These are phyloP conservation scores for Akanthomyces muscarius DNA, from an alignment of 2,329 filamentous ascomycete genomes.

Conservation along the genomic window DNA sequence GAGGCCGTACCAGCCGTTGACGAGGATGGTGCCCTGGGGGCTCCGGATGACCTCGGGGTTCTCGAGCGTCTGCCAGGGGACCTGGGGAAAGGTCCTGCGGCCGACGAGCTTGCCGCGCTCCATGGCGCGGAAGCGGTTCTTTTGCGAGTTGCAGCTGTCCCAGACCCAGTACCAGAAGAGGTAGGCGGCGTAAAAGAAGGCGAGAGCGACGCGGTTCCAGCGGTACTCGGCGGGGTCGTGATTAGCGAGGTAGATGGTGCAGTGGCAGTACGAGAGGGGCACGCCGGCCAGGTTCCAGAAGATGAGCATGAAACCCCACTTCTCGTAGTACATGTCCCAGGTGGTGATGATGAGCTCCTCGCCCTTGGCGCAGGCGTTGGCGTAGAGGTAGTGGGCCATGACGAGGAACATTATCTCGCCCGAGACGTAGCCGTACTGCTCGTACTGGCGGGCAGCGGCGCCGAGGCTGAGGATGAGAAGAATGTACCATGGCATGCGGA, in stretches of 20 bases:
- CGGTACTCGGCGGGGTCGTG: conserved; percentile 73
- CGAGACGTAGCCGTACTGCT: conserved; percentile 79
- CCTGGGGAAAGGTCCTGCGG: conserved; percentile 80
- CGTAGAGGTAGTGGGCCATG: conserved; percentile 88
- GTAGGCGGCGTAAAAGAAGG: conserved; percentile 64
- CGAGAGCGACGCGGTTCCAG: conserved; percentile 68
- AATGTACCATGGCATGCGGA: conserved; percentile 89
- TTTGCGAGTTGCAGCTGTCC: conserved; percentile 90
- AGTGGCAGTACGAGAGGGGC: conserved; percentile 88
- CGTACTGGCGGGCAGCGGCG: conserved; percentile 76
- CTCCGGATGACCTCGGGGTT: conserved; percentile 53
- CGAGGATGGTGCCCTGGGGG: conserved; percentile 68
- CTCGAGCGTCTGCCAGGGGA: conserved; percentile 71
- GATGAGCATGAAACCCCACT: conserved; percentile 96
- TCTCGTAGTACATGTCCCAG: conserved; percentile 97
- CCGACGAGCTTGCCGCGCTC: conserved; percentile 67
- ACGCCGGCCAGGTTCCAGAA: conserved; percentile 96
- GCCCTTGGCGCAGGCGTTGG: conserved; percentile 87
- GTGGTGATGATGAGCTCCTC: conserved; percentile 87
- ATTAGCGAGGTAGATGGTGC: conserved; percentile 83
- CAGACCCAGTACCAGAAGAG: conserved; percentile 85
- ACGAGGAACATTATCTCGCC: conserved; percentile 80
- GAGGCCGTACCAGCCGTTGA: conserved; percentile 78
- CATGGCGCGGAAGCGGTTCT: conserved; percentile 82
- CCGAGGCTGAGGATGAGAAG: conserved; percentile 74